phyloP scores from a whole-genome alignment of 2,329 filamentous ascomycete genomes.

The Calonectria pteridis region DNA sequence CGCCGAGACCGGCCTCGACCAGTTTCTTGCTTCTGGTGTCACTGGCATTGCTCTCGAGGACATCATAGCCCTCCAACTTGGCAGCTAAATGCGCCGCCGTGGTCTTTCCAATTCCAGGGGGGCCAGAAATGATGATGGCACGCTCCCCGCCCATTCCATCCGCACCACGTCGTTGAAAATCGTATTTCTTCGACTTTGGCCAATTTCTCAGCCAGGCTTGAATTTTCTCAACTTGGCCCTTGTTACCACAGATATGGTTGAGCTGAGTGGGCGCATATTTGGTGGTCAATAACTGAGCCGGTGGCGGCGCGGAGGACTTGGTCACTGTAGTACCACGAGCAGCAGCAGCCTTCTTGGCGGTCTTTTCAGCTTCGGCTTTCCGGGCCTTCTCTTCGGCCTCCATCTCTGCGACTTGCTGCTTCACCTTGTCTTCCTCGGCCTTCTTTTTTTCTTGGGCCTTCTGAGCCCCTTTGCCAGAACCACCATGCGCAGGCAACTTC shows the following conservation, averaged over 20 bases:
- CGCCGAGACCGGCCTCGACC: slow-evolving; percentile 88
- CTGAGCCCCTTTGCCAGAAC: slow-evolving; percentile 87
- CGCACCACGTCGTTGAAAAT: slow-evolving; percentile 85
- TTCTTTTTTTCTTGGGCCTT: slow-evolving; percentile 87
- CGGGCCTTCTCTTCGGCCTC: slow-evolving; percentile 80
- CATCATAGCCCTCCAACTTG: slow-evolving; percentile 91
- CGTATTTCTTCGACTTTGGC: slow-evolving; percentile 80
- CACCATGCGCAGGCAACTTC: slow-evolving; percentile 85
- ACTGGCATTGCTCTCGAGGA: slow-evolving; percentile 95
- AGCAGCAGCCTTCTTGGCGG: slow-evolving; percentile 56
- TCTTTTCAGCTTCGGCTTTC: slow-evolving; percentile 65
- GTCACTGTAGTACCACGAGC: slow-evolving; percentile 39
- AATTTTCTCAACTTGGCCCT: slow-evolving; percentile 88
- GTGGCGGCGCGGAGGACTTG: slow-evolving; percentile 58
- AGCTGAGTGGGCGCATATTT: slow-evolving; percentile 93
- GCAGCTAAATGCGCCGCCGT: slow-evolving; percentile 96
- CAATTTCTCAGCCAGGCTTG: slow-evolving; percentile 89
- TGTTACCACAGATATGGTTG: slow-evolving; percentile 95
- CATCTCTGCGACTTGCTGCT: slow-evolving; percentile 85
- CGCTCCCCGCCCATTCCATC: slow-evolving; percentile 88
- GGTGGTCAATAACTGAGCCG: slow-evolving; percentile 86
- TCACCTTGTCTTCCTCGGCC: slow-evolving; percentile 85
- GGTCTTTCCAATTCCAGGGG: slow-evolving; percentile 97
- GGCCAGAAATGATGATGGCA: slow-evolving; percentile 95
- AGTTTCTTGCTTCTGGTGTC: slow-evolving; percentile 96